Conservation (phyloP, 441 rosid species). For the Jatropha multifida region DNA sequence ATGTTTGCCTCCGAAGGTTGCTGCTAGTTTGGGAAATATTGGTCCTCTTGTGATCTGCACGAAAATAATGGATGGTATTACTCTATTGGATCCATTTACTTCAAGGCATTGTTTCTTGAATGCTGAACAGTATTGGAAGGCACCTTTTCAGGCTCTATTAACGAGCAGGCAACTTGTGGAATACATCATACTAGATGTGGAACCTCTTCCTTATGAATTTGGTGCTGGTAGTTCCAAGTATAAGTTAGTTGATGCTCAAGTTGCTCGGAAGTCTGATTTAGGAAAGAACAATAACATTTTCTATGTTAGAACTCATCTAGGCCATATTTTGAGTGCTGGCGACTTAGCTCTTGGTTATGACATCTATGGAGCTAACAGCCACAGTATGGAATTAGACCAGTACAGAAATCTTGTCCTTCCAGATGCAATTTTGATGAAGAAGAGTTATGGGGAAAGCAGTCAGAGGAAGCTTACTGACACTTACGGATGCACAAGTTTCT, state of each 20-base stretch:
- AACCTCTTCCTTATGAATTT: constrained; percentile 38
- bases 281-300: constrained; percentile 51
- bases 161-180: constrained; percentile 43
- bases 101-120: constrained; percentile 53
- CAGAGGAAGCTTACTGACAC: constrained; percentile 47
- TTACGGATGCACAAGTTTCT: constrained; percentile 56
- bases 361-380: constrained; percentile 50
- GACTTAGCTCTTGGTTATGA: constrained; percentile 70
- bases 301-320: constrained; percentile 55
- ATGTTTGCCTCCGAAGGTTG: constrained; percentile 53
- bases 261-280: constrained; percentile 53
- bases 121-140: constrained; percentile 61
- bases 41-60: constrained; percentile 75
- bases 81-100: constrained; percentile 63
- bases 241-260: constrained; percentile 52
- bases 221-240: constrained; percentile 52
- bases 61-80: constrained; percentile 57
- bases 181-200: constrained; percentile 43
- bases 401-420: constrained; percentile 47
- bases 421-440: constrained; percentile 62
- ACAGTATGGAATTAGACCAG: constrained; percentile 65
- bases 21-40: constrained; percentile 54
- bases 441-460: constrained; percentile 65
- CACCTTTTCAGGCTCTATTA: constrained; percentile 51
- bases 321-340: constrained; percentile 60